phyloP scores from a whole-genome alignment of 2,329 filamentous ascomycete species.

The Chaetomium sp. region DNA sequence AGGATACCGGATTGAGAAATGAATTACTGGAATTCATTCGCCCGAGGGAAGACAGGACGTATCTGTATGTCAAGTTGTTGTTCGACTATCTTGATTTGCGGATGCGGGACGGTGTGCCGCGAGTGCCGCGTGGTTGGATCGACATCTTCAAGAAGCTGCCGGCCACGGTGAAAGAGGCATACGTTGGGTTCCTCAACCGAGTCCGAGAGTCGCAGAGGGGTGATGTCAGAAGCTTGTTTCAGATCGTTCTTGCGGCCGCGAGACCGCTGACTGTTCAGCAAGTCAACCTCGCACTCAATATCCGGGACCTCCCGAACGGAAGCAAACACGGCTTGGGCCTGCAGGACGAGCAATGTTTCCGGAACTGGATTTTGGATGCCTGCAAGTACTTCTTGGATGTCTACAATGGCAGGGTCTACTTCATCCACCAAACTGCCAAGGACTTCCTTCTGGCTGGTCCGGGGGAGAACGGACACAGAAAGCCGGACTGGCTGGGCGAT shows the following conservation, averaged over 20 bases:
- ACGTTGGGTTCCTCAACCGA: slow-evolving; percentile 24
- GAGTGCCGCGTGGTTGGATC: slow-evolving; percentile 29
- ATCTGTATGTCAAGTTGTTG: slow-evolving; percentile 30
- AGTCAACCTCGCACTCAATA: slow-evolving; percentile 31
- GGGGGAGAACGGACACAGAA: background rate
- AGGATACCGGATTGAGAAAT: slow-evolving; percentile 18
- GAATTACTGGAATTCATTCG: slow-evolving; percentile 25
- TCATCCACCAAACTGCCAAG: slow-evolving; percentile 31
- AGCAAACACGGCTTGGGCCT: slow-evolving; percentile 28
- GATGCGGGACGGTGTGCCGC: slow-evolving; percentile 26
- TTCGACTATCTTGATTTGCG: slow-evolving; percentile 29
- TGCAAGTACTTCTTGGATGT: slow-evolving; percentile 31
- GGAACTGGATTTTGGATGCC: slow-evolving; percentile 30
- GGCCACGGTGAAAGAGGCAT: slow-evolving; percentile 28
- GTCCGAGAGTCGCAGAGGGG: slow-evolving; percentile 25
- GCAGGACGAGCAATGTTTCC: slow-evolving; percentile 24
- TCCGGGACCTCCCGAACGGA: slow-evolving; percentile 24
- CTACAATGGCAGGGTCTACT: slow-evolving; percentile 30
- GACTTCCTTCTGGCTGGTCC: slow-evolving; percentile 26
- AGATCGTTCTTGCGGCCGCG: slow-evolving; percentile 26
- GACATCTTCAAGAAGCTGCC: slow-evolving; percentile 28
- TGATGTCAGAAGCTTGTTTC: slow-evolving; percentile 28
- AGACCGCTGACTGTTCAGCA: slow-evolving; percentile 28
- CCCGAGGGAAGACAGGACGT: slow-evolving; percentile 27
- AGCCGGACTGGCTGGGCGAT: slow-evolving; percentile 28